A percentile compares a stretch with the other conserved stretches of the same genome.
Conservation (phyloP, 2,329 filamentous ascomycete genomes). For the Cadophora gregata region DNA sequence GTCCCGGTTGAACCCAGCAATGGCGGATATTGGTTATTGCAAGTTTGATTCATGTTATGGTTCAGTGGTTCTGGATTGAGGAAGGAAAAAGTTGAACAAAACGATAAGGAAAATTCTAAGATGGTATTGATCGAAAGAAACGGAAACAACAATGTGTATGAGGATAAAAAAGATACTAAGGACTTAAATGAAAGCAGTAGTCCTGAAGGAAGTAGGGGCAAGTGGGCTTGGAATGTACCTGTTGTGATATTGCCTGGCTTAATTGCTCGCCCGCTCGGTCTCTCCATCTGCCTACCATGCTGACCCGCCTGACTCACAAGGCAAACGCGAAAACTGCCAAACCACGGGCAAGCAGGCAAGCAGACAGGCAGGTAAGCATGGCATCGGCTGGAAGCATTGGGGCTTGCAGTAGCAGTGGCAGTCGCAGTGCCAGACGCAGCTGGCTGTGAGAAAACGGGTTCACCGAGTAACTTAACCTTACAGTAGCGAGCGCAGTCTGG, state of each 20-base stretch:
- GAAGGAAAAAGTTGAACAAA: neutral
- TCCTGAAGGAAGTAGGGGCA: neutral
- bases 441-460: conserved; percentile 24
- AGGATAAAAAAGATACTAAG: neutral
- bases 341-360: neutral
- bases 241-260: no score
- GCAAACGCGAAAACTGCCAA: neutral
- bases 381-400: neutral
- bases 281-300: neutral
- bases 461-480: conserved; percentile 26
- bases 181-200: neutral
- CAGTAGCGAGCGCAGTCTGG: neutral
- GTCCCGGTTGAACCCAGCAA: conserved; percentile 9
- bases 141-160: no score
- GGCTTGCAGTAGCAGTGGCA: no score
- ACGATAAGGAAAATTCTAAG: neutral
- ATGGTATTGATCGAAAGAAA: no score
- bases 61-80: neutral
- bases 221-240: neutral
- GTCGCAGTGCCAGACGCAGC: no score
- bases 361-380: conserved; percentile 19
- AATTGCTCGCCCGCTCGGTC: neutral
- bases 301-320: conserved; percentile 25
- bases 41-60: conserved; percentile 28
- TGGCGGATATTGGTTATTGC: conserved; percentile 9